These are phyloP conservation scores for Diaporthe sp. DNA, from an alignment of 2,329 filamentous ascomycete genomes.

Conservation along the genomic window DNA sequence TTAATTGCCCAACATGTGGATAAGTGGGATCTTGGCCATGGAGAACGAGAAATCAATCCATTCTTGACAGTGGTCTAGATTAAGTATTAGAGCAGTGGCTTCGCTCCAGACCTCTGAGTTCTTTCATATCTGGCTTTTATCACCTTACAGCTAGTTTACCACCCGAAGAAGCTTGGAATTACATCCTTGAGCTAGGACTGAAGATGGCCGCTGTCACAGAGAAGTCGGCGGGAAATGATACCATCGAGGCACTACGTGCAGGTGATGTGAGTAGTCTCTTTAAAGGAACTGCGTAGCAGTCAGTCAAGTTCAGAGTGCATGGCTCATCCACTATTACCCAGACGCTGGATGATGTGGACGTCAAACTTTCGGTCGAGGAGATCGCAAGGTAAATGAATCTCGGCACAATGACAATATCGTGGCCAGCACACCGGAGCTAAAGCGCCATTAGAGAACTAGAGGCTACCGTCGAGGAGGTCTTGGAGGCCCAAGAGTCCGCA, in stretches of 20 bases:
- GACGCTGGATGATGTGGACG: not conserved
- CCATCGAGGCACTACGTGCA: not conserved
- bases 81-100: not conserved
- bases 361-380: slow-evolving; percentile 13
- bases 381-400: not conserved
- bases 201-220: not conserved
- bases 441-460: not conserved
- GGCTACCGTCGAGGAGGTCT: slow-evolving; percentile 3
- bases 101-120: not conserved
- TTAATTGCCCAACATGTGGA: not conserved
- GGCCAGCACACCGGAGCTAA: not conserved
- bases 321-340: not conserved
- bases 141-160: too few relatives aligned
- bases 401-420: not conserved
- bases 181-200: too few relatives aligned
- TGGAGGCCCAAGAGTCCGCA: not conserved
- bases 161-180: too few relatives aligned
- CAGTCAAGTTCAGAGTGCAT: not conserved
- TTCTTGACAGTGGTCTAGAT: not conserved
- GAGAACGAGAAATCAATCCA: not conserved
- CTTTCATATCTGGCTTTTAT: not conserved
- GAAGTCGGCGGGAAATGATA: not conserved
- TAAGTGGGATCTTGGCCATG: not conserved
- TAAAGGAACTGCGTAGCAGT: too few relatives aligned
- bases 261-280: not conserved